A percentile compares a stretch with the other conserved stretches of the same genome.
Evolutionary conservation across 2,329 filamentous ascomycete genomes (phyloP).

Genomic region (Pseudocercospora musae): DNA sequence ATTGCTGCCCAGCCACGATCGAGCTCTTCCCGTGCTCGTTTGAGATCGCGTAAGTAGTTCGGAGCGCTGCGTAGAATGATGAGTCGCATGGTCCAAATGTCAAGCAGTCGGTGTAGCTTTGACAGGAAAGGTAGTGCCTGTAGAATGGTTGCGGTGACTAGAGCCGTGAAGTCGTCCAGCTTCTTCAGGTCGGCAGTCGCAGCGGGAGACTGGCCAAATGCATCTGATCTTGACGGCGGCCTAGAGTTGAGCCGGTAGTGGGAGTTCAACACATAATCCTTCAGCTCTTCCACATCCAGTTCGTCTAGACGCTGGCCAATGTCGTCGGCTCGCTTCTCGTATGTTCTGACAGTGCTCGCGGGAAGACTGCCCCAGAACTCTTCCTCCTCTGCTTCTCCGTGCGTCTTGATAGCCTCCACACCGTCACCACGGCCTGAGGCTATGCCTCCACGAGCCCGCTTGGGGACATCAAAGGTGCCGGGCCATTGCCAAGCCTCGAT

Average conservation of each 20-base stretch:
- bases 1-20: slow-evolving; percentile 65
- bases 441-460: slow-evolving; percentile 17
- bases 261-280: slow-evolving; percentile 78
- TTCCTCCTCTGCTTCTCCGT: slow-evolving; percentile 34
- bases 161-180: slow-evolving; percentile 84
- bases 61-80: slow-evolving; percentile 72
- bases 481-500: slow-evolving; percentile 61
- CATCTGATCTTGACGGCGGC: slow-evolving; percentile 43
- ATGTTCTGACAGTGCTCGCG: slow-evolving; percentile 59
- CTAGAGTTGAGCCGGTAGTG: slow-evolving; percentile 57
- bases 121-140: slow-evolving; percentile 80
- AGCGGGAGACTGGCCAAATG: slow-evolving; percentile 18
- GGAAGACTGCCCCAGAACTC: slow-evolving; percentile 69
- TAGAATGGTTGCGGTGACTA: slow-evolving; percentile 88
- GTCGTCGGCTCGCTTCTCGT: slow-evolving; percentile 70
- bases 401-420: slow-evolving; percentile 21
- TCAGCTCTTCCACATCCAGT: slow-evolving; percentile 80
- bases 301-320: slow-evolving; percentile 68
- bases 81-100: slow-evolving; percentile 74
- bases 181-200: slow-evolving; percentile 27
- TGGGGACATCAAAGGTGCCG: slow-evolving; percentile 45
- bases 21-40: slow-evolving; percentile 62
- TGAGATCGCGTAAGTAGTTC: slow-evolving; percentile 61
- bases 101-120: slow-evolving; percentile 67
- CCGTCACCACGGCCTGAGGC: neutral